These are phyloP conservation scores for Yamadazyma songkhlaensis DNA, from an alignment of 1,139 yeast genomes.

Conservation along the genomic window DNA sequence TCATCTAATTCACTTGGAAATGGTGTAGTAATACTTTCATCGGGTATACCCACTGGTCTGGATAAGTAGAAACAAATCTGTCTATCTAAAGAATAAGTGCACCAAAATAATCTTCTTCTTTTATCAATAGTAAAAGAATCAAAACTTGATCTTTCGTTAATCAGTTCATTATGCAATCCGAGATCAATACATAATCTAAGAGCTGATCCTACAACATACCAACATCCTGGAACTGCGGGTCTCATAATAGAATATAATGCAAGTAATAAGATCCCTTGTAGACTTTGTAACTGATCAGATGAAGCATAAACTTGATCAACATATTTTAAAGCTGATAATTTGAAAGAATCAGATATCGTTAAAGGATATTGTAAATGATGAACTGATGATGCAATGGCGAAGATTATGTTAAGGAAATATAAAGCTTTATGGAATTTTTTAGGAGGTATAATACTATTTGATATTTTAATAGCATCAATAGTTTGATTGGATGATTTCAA, in stretches of 20 bases:
- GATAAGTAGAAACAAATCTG: slow-evolving; percentile 73
- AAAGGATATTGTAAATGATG: slow-evolving; percentile 69
- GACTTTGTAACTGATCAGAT: slow-evolving; percentile 60
- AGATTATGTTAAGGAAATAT: slow-evolving; percentile 68
- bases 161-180: slow-evolving; percentile 68
- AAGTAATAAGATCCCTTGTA: slow-evolving; percentile 68
- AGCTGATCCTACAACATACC: slow-evolving; percentile 86
- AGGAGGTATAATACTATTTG: slow-evolving; percentile 47
- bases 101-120: slow-evolving; percentile 83
- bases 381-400: slow-evolving; percentile 79
- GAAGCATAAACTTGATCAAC: slow-evolving; percentile 59
- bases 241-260: slow-evolving; percentile 73
- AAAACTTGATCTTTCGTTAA: slow-evolving; percentile 22
- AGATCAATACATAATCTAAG: slow-evolving; percentile 77
- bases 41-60: slow-evolving; percentile 74
- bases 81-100: slow-evolving; percentile 80
- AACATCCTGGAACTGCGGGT: slow-evolving; percentile 84
- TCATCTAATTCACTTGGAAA: slow-evolving; percentile 80
- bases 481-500: slow-evolving; percentile 14
- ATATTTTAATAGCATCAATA: slow-evolving; percentile 25
- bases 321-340: slow-evolving; percentile 62
- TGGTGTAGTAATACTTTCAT: slow-evolving; percentile 59
- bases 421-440: slow-evolving; percentile 38
- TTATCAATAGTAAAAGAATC: slow-evolving; percentile 64
- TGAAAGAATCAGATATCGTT: slow-evolving; percentile 68